These are phyloP conservation scores for Gossypium ekmanianum DNA, from an alignment of 345 rosid species.

Conservation along the genomic window DNA sequence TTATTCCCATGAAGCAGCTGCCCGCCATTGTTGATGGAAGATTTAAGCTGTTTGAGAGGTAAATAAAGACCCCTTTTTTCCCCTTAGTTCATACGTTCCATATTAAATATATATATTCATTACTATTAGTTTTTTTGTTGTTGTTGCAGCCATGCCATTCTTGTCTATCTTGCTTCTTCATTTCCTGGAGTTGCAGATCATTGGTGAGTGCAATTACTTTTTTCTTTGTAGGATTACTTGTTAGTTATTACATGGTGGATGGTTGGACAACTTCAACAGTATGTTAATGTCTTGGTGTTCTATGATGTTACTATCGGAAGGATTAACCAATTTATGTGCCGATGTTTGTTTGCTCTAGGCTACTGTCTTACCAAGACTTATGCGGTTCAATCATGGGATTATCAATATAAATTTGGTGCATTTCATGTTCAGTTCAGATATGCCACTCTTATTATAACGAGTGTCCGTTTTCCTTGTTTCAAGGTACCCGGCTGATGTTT, in stretches of 20 bases:
- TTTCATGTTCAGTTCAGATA: neutral
- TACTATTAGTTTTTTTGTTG: neutral
- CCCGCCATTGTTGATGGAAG: conserved; percentile 81
- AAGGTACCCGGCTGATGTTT: conserved; percentile 89
- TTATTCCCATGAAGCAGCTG: conserved; percentile 65
- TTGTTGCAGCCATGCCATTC: conserved; percentile 73
- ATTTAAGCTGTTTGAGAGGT: conserved; percentile 89
- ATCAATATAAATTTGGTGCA: neutral
- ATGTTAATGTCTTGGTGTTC: neutral
- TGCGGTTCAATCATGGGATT: neutral
- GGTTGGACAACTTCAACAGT: neutral
- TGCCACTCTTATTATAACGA: neutral
- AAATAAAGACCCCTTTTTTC: neutral
- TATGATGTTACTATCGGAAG: neutral
- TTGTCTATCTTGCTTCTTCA: conserved; percentile 62
- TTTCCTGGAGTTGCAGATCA: conserved; percentile 83
- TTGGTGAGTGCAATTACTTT: conserved; percentile 45
- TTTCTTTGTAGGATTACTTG: neutral
- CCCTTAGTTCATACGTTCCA: neutral
- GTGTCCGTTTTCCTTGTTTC: conserved; percentile 6
- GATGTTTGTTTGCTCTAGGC: neutral
- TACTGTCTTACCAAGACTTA: neutral
- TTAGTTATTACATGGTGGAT: too few species aligned
- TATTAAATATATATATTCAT: neutral
- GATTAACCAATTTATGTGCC: neutral